phyloP scores from a whole-genome alignment of 1,139 yeast species.

The Pichia sp. region DNA sequence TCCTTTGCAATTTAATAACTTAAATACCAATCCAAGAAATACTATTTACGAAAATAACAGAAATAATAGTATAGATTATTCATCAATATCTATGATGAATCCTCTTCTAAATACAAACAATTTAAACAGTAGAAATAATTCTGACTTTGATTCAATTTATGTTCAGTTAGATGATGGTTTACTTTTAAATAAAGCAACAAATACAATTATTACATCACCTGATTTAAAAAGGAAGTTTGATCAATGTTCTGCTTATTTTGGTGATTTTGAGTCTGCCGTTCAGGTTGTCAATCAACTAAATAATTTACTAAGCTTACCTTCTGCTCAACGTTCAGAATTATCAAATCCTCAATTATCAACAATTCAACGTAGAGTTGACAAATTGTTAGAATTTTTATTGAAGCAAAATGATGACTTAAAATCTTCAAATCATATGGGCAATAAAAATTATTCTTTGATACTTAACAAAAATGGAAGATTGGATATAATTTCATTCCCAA shows the following conservation, averaged over 20 bases:
- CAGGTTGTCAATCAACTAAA: conserved; percentile 37
- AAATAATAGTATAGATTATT: conserved; percentile 22
- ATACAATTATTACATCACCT: conserved; percentile 44
- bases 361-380: conserved; percentile 37
- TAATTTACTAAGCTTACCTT: conserved; percentile 18
- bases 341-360: conserved; percentile 12
- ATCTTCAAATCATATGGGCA: conserved; percentile 23
- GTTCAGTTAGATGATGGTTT: conserved; percentile 51
- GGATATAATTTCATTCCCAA: conserved; percentile 37
- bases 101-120: neutral
- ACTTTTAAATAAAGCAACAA: conserved; percentile 41
- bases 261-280: conserved; percentile 27
- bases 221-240: conserved; percentile 40
- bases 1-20: conserved; percentile 5
- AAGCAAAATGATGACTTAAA: conserved; percentile 30
- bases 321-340: neutral
- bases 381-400: conserved; percentile 30
- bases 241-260: conserved; percentile 46
- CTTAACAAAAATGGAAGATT: conserved; percentile 53
- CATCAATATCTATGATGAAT: conserved; percentile 7
- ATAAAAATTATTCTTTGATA: conserved; percentile 36
- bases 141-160: conserved; percentile 16
- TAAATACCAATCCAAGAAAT: conserved; percentile 8
- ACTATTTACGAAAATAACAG: conserved; percentile 13
- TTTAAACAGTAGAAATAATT: neutral